Percentiles rank a stretch among this genome's conserved stretches.
Evolutionary conservation across 164 flowering plant genomes (phyloP).

Genomic region (Amborella trichopoda): DNA sequence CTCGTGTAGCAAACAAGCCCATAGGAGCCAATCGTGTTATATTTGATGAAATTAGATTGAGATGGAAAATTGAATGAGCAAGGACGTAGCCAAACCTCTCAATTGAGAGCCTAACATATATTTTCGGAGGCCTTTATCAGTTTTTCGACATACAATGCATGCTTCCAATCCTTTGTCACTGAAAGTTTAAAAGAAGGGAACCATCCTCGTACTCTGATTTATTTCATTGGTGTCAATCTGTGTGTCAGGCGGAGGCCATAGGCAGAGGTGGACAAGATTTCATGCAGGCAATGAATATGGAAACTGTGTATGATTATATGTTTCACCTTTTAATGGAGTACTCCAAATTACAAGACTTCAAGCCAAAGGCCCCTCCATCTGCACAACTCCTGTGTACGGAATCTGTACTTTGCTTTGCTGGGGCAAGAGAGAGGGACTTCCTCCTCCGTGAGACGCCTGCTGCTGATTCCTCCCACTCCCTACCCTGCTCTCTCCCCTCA

Average conservation of each 20-base stretch:
- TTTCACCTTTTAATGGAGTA: conserved; percentile 61
- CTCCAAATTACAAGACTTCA: conserved; percentile 60
- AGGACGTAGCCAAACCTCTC: too few species aligned
- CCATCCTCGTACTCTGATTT: too few species aligned
- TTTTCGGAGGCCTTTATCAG: too few species aligned
- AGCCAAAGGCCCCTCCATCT: conserved; percentile 48
- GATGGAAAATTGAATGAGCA: too few species aligned
- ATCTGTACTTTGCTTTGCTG: conserved; percentile 64
- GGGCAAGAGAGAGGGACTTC: conserved; percentile 32
- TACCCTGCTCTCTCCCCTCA: conserved; percentile 46
- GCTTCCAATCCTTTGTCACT: too few species aligned
- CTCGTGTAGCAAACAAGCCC: too few species aligned
- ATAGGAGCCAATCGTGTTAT: too few species aligned
- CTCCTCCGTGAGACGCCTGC: conserved; percentile 29
- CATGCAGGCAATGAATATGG: conserved; percentile 56
- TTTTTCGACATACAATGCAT: too few species aligned
- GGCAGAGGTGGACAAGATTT: conserved; percentile 57
- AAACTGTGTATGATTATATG: conserved; percentile 73
- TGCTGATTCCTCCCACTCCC: conserved; percentile 17
- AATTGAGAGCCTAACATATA: too few species aligned
- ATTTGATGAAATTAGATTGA: too few species aligned
- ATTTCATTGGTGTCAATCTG: too few species aligned
- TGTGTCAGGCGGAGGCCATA: conserved; percentile 54
- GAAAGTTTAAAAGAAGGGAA: too few species aligned
- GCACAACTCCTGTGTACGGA: conserved; percentile 47